These are phyloP conservation scores for Aegilops tauschii DNA, from an alignment of 176 grass and related monocot species.

Conservation along the genomic window DNA sequence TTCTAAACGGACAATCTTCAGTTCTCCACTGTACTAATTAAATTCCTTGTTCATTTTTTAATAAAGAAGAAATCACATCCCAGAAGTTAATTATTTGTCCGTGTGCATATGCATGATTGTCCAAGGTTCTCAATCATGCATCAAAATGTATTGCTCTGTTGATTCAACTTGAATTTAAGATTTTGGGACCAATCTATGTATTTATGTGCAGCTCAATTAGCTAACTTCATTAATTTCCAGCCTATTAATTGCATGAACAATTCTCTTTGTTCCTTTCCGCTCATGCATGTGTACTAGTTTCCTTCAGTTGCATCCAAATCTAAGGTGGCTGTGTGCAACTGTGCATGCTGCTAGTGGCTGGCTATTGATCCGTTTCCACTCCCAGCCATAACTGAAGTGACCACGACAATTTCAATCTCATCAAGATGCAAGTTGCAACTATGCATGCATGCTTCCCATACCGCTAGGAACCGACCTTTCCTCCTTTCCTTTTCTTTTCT, in stretches of 20 bases:
- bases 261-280: slow-evolving; percentile 35
- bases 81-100: neutral
- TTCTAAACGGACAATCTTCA: slow-evolving; percentile 2
- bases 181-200: neutral
- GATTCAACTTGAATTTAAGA: slow-evolving; percentile 31
- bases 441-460: slow-evolving; percentile 35
- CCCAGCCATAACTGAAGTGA: slow-evolving; percentile 46
- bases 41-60: neutral
- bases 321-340: neutral
- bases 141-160: slow-evolving; percentile 7
- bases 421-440: slow-evolving; percentile 41
- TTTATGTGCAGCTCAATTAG: neutral
- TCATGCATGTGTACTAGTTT: slow-evolving; percentile 12
- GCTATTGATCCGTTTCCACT: slow-evolving; percentile 29
- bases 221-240: slow-evolving; percentile 11
- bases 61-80: neutral
- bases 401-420: slow-evolving; percentile 44
- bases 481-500: neutral
- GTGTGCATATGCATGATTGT: neutral
- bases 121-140: slow-evolving; percentile 26
- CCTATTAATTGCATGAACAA: slow-evolving; percentile 25
- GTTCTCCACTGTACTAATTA: slow-evolving; percentile 9
- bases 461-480: slow-evolving; percentile 31
- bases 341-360: neutral
- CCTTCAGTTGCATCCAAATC: slow-evolving; percentile 18